A percentile compares a stretch with the other conserved stretches of the same genome.
Conservation (phyloP, 352 stramenopile species). For the Phytophthora agathidicida region DNA sequence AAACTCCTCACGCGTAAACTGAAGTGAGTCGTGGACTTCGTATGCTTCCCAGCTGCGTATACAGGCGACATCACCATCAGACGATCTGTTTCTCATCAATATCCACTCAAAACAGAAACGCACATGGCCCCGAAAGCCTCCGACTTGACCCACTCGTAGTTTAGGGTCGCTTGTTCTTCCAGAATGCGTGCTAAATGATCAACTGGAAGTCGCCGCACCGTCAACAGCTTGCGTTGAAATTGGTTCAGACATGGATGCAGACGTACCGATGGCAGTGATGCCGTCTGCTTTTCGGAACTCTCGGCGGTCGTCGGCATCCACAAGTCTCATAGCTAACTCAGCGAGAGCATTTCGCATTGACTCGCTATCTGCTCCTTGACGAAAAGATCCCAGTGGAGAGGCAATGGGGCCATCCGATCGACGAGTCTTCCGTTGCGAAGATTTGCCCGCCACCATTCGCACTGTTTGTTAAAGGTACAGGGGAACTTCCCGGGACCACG, state of each 20-base stretch:
- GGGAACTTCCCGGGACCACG: no score
- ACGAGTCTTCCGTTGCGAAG: conserved; percentile 24
- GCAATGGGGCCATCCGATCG: conserved; percentile 39
- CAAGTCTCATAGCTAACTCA: conserved; percentile 63
- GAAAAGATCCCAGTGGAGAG: conserved; percentile 54
- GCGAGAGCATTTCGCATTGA: conserved; percentile 51
- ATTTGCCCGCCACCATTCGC: conserved; percentile 3
- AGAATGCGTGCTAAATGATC: conserved; percentile 59
- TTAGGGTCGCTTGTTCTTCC: conserved; percentile 61
- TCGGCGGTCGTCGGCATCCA: conserved; percentile 53
- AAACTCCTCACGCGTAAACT: conserved; percentile 48
- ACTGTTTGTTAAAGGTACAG: not conserved
- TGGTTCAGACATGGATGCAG: not conserved
- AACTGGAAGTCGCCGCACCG: conserved; percentile 31
- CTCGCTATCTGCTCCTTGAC: conserved; percentile 27
- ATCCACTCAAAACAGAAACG: conserved; percentile 23
- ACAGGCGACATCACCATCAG: not conserved
- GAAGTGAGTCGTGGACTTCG: conserved; percentile 61
- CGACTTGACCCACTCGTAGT: conserved; percentile 46
- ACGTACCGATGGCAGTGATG: conserved; percentile 52
- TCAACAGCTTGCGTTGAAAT: not conserved
- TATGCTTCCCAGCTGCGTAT: conserved; percentile 44
- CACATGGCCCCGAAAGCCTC: conserved; percentile 40
- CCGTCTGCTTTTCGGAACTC: conserved; percentile 66
- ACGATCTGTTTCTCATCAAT: conserved; percentile 14